Evolutionary conservation across 495 filamentous ascomycete species (phyloP), one percentile per base, ranked within the genome.

Genomic region (Penicillium malachiteum): DNA sequence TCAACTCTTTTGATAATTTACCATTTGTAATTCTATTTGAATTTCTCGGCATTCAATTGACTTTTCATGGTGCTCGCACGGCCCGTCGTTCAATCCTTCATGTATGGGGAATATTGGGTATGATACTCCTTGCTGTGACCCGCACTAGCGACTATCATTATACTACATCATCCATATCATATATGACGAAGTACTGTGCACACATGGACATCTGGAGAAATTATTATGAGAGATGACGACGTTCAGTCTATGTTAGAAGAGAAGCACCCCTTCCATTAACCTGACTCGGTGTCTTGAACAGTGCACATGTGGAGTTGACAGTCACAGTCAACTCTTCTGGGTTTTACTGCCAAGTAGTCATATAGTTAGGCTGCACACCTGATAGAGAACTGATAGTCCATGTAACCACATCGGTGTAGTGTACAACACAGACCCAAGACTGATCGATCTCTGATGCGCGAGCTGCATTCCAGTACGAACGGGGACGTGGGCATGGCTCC

Each of bases 391-490:
- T 37, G 12, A 9, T 37, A 37, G 8, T 37, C 33, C 34, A 37
- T 37, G 12, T 37, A 10, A 37, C 34, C 12, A 7, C 34, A 37
- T 37, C 34, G 34, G 34, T 37, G 21, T 26, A 26, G 21, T n/a
- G n/a, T 26, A 26, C 21, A 26, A 3, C 34, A 37, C 34, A 37
- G 34, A 2, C 34, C 14, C 16, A 43, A 9, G 17, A 13, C 40
- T 13, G 17, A 16, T n/a, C 17, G 12, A 32, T 33, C 43, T 46
- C 43, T 46, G 43, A 32, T 46, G 43, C 43, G 26, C 34, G 7
- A 13, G 34, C 34, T 41, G 39, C 42, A 46, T 46, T 46, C 43
- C 43, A 46, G 43, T 46, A 13, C 7, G 43, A 46, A 46, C 39
- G 12, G 8, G 43, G 30, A 46, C 18, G 43, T 46, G 43, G 26